Conservation (phyloP, 2,329 filamentous ascomycete genomes). For the Aspergillus ustus region DNA sequence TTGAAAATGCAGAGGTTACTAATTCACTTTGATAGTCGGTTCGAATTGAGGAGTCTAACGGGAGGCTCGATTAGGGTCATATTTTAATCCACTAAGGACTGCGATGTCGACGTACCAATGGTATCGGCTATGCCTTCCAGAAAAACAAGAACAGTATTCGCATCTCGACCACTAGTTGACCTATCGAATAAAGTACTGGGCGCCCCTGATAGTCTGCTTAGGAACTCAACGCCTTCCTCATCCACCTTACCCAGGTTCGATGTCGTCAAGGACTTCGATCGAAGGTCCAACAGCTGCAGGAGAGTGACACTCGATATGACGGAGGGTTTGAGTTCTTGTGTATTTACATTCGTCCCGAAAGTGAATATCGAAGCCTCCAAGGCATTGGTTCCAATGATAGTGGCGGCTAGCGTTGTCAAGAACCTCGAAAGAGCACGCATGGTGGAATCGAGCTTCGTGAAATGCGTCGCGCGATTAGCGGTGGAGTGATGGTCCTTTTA, state of each 20-base stretch:
- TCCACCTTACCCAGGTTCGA: slow-evolving; percentile 44
- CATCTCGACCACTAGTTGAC: slow-evolving; percentile 19
- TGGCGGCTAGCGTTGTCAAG: slow-evolving; percentile 31
- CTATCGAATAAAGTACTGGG: slow-evolving; percentile 57
- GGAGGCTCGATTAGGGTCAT: background rate
- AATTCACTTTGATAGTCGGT: slow-evolving; percentile 15
- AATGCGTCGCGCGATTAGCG: background rate
- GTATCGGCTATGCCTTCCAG: slow-evolving; percentile 64
- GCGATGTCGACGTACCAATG: slow-evolving; percentile 55
- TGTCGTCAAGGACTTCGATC: slow-evolving; percentile 56
- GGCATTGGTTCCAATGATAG: slow-evolving; percentile 33
- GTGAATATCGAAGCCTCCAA: slow-evolving; percentile 41
- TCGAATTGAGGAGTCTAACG: slow-evolving; percentile 18
- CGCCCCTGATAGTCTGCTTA: slow-evolving; percentile 65
- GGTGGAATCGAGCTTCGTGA: slow-evolving; percentile 9
- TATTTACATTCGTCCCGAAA: slow-evolving; percentile 26
- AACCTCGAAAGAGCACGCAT: slow-evolving; percentile 37
- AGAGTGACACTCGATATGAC: slow-evolving; percentile 37
- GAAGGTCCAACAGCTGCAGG: slow-evolving; percentile 48
- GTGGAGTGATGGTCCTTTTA: background rate
- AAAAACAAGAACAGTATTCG: slow-evolving; percentile 40
- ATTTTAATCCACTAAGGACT: background rate
- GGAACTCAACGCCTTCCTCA: slow-evolving; percentile 58
- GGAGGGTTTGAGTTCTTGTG: slow-evolving; percentile 5
- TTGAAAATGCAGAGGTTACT: background rate